phyloP scores from a whole-genome alignment of 1,284 basidiomycete genomes.

The Marasmius tenuissimus region DNA sequence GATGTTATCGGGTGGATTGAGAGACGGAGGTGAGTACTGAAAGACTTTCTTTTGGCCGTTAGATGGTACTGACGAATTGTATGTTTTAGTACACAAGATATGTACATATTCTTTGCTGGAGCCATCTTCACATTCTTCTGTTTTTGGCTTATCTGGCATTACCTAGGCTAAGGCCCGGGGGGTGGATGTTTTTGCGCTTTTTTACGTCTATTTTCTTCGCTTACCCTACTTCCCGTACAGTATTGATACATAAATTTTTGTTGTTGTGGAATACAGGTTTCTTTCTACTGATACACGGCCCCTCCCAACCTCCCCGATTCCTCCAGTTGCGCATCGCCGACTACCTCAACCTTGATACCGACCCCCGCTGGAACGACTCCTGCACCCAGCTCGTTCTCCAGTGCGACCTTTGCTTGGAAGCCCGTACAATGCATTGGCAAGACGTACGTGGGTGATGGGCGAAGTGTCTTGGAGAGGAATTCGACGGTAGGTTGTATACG shows the following conservation, averaged over 20 bases:
- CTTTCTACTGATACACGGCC: conserved; percentile 4
- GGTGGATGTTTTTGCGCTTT: neutral
- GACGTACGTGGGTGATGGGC: conserved; percentile 66
- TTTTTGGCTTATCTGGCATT: conserved; percentile 89
- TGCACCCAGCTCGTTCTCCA: conserved; percentile 68
- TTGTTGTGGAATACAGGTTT: neutral
- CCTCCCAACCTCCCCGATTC: conserved; percentile 14
- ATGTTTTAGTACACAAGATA: conserved; percentile 78
- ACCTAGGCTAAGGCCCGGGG: conserved; percentile 62
- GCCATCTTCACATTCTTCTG: conserved; percentile 86
- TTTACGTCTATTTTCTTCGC: neutral
- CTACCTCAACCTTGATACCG: conserved; percentile 62
- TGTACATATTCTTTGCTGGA: conserved; percentile 86
- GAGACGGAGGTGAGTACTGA: conserved; percentile 66
- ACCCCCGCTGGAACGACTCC: conserved; percentile 76
- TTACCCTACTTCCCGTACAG: neutral
- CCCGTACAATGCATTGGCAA: conserved; percentile 86
- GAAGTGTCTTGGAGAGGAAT: conserved; percentile 60
- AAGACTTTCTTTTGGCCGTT: neutral
- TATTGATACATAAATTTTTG: neutral
- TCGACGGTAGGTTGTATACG: conserved; percentile 71
- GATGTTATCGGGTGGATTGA: conserved; percentile 97
- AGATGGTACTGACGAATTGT: neutral
- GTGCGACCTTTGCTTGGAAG: conserved; percentile 66
- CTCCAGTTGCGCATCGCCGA: conserved; percentile 40